Base-by-base conservation (phyloP, 257 asterid species). In the Linaria vulgaris region DNA sequence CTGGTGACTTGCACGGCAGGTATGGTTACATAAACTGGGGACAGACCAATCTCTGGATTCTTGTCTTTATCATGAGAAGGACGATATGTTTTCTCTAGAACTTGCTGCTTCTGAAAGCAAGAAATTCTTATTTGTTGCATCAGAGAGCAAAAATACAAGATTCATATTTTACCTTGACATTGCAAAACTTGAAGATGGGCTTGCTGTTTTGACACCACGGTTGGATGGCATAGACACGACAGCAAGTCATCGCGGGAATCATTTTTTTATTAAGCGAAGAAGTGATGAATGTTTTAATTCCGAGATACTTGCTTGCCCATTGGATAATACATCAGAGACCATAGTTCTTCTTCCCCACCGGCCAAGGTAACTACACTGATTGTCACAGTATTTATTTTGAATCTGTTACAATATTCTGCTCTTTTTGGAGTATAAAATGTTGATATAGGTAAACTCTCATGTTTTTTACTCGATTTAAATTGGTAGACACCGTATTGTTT, bases 61-160 rank as follows among this genome's bases (percentile, higher is more conserved):
- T 61, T 92, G 98, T 77, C 90, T 92, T 61, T 89, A 82, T 83
- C 95, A 89, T 78, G 98, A 92, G 79, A 85, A 78, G 78, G 96
- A 89, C 73, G 91, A 83, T 52, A 85, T 70, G 81, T 89, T 92
- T 82, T 88, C 96, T 70, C 72, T 92, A 59, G 76, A 77, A 60
- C 78, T 89, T 66, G 66, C 39, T 76, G 87, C 90, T 63, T 87
- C 97, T 49, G 97, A 85, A 82, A 92, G 97, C 96, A 89, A 92
- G 86, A 76, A 79, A 63, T 88, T 78, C 78, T 61, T 92, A 34
- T 92, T 92, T 78, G 75, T 92, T 69, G 80, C 59, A 66, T 87
- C 98, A 19, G 88, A 72, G 83, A 92, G 98, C 79, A 85, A 87
- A 89, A 82, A 48, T 54, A 92, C 98, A 37, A 85, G 94, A 69